Evolutionary conservation across 768 basidiomycete genomes (phyloP).

Genomic region (Amanita subjunquillea): DNA sequence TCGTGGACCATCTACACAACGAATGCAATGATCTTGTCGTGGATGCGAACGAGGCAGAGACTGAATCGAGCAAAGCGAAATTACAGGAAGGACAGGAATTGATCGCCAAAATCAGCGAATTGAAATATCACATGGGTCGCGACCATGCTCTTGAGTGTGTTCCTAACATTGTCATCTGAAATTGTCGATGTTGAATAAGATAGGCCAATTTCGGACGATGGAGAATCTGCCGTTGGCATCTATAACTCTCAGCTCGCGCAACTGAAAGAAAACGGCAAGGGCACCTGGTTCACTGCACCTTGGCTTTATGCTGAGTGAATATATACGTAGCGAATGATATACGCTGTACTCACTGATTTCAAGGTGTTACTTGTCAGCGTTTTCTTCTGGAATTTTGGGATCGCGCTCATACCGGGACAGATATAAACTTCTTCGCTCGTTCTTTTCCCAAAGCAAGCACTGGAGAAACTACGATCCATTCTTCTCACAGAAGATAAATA

Average conservation of each 20-base stretch:
- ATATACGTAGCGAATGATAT: neutral
- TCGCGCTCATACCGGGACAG: conserved; percentile 23
- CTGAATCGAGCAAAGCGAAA: conserved; percentile 23
- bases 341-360: neutral
- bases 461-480: conserved; percentile 86
- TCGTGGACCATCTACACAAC: conserved; percentile 70
- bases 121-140: conserved; percentile 86
- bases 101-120: conserved; percentile 59
- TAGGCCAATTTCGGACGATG: conserved; percentile 69
- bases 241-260: conserved; percentile 69
- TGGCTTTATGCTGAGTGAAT: conserved; percentile 96
- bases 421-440: conserved; percentile 75
- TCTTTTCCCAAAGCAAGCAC: conserved; percentile 52
- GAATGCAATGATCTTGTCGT: conserved; percentile 50
- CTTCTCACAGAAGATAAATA: conserved; percentile 62
- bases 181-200: neutral
- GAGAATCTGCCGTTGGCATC: conserved; percentile 52
- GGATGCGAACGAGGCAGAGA: conserved; percentile 11
- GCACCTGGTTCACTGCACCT: conserved; percentile 86
- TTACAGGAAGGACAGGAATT: conserved; percentile 71
- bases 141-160: conserved; percentile 61
- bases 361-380: conserved; percentile 61
- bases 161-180: neutral
- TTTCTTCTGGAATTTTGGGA: neutral
- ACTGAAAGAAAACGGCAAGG: conserved; percentile 33